phyloP scores from a whole-genome alignment of 1,139 yeast genomes.

The Geotrichum citri-aurantii region DNA sequence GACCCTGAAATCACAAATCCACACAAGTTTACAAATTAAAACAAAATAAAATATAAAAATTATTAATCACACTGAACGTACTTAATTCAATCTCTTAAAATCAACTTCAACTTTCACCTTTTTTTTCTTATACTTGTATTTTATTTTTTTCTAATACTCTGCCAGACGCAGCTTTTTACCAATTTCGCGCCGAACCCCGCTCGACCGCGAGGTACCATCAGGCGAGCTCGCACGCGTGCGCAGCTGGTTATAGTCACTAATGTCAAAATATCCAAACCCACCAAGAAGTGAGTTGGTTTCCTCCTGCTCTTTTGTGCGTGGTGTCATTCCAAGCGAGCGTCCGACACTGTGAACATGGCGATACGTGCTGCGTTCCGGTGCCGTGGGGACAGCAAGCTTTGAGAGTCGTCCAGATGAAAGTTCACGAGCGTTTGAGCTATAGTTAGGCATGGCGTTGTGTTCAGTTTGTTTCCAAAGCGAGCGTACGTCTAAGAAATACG shows the following conservation, averaged over 20 bases:
- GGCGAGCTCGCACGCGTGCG: conserved; percentile 66
- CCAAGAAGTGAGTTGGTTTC: conserved; percentile 53
- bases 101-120: no score
- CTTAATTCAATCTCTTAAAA: no score
- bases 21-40: no score
- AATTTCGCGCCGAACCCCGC: conserved; percentile 44
- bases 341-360: conserved; percentile 16
- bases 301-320: conserved; percentile 23
- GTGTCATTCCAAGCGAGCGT: conserved; percentile 24
- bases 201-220: conserved; percentile 40
- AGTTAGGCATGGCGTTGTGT: conserved; percentile 2
- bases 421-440: conserved; percentile 20
- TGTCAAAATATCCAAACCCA: conserved; percentile 72
- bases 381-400: conserved; percentile 11
- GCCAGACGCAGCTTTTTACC: conserved; percentile 69
- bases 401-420: conserved; percentile 25
- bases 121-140: not conserved
- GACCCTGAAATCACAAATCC: no score
- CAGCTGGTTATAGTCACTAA: conserved; percentile 57
- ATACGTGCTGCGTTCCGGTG: not conserved
- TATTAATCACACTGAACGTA: no score
- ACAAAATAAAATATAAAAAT: no score
- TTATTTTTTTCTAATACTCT: conserved; percentile 46
- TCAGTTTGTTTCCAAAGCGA: conserved; percentile 38
- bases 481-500: conserved; percentile 60